Evolutionary conservation across 257 asterid genomes (phyloP).

Genomic region (Anisodus acutangulus): DNA sequence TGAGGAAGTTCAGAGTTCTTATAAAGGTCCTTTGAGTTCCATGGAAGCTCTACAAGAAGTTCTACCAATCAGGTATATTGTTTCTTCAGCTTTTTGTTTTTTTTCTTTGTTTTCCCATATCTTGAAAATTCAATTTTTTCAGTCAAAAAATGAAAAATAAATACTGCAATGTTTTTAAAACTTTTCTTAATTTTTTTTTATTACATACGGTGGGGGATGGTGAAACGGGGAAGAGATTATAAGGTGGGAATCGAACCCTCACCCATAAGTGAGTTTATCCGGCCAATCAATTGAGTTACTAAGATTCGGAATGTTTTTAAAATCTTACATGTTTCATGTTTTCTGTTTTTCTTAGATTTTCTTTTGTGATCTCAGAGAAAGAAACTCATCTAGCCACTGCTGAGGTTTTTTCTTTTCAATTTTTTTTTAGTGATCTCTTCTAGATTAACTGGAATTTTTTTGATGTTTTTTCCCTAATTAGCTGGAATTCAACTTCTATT

Average conservation of each 20-base stretch:
- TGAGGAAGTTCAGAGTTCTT: conserved; percentile 81
- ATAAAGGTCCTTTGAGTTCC: conserved; percentile 64
- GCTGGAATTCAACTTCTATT: neutral
- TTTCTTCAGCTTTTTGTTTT: neutral
- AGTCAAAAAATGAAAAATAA: no score
- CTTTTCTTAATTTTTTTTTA: no score
- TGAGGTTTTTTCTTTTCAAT: neutral
- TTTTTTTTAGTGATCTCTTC: neutral
- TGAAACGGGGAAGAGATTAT: no score
- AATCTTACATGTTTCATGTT: no score
- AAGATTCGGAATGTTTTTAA: no score
- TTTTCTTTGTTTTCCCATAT: neutral
- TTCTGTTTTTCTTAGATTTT: no score
- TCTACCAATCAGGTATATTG: conserved; percentile 68
- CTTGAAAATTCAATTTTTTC: neutral
- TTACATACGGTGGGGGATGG: no score
- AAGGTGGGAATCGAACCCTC: no score
- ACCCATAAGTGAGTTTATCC: no score
- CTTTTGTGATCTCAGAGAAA: neutral
- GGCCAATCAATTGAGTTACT: no score
- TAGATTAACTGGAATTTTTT: neutral
- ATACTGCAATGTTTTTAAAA: no score
- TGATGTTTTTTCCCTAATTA: neutral
- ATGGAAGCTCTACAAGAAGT: conserved; percentile 70
- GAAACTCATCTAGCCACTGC: neutral